Percentiles rank a stretch among this genome's conserved stretches.
phyloP scores from a whole-genome alignment of 208 protist genomes.

The Crithidia expoeki region DNA sequence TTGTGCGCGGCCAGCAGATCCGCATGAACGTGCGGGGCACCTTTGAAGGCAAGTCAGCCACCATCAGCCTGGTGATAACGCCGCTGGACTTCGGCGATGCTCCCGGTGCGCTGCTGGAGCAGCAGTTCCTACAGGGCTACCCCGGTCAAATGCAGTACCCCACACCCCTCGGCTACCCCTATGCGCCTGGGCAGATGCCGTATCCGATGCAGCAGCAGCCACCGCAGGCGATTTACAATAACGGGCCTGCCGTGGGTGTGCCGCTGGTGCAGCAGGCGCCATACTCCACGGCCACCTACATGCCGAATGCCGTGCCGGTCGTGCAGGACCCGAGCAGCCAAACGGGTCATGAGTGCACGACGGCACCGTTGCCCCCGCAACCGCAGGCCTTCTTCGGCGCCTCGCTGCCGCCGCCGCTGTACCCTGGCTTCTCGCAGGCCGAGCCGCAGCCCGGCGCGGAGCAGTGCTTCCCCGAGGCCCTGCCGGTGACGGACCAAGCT shows the following conservation, averaged over 20 bases:
- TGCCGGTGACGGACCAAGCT: background rate
- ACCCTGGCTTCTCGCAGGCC: slow-evolving; percentile 3
- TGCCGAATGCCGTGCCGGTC: slow-evolving; percentile 14
- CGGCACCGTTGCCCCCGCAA: slow-evolving; percentile 30
- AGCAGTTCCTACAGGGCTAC: slow-evolving; percentile 3
- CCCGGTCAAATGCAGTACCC: slow-evolving; percentile 13
- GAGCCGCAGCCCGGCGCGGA: background rate
- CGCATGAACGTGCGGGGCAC: slow-evolving; percentile 42
- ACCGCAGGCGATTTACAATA: slow-evolving; percentile 15
- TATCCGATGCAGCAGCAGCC: slow-evolving; percentile 8
- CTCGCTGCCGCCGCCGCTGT: slow-evolving; percentile 33
- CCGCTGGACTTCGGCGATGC: slow-evolving; percentile 47
- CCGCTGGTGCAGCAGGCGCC: slow-evolving; percentile 28
- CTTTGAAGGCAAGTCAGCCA: slow-evolving; percentile 47
- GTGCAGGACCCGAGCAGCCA: slow-evolving; percentile 15
- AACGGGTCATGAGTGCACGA: slow-evolving; percentile 12
- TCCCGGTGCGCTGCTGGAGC: background rate
- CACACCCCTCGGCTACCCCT: background rate
- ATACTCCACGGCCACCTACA: slow-evolving; percentile 45
- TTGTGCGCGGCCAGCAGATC: slow-evolving; percentile 32
- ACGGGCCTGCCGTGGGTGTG: slow-evolving; percentile 33
- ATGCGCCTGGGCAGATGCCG: background rate
- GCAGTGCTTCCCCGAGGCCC: slow-evolving; percentile 9
- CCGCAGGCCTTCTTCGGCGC: slow-evolving; percentile 21
- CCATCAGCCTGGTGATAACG: slow-evolving; percentile 32